Evolutionary conservation across 2,329 filamentous ascomycete species (phyloP).

Genomic region (Aspergillus neotritici): DNA sequence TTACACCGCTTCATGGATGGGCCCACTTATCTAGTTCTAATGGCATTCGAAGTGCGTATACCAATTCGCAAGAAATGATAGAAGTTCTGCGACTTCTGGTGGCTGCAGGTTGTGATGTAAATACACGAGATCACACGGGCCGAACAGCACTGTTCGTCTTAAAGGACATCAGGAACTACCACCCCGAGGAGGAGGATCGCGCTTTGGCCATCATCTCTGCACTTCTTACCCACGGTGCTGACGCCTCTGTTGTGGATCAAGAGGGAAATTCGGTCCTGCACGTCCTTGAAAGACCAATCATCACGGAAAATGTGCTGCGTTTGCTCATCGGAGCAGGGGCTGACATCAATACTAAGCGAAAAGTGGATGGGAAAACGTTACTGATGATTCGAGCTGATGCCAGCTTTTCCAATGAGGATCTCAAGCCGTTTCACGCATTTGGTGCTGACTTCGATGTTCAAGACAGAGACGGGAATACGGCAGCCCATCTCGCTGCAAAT

Average conservation of each 20-base stretch:
- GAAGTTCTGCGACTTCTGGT: background rate
- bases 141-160: constrained; percentile 2
- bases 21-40: background rate
- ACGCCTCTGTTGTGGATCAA: background rate
- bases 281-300: background rate
- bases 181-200: background rate
- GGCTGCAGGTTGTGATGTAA: constrained; percentile 3
- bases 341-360: constrained; percentile 1
- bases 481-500: background rate
- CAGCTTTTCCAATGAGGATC: no score
- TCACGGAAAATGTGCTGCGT: no score
- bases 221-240: constrained; percentile 3
- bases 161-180: background rate
- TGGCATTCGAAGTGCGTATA: no score
- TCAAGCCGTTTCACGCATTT: background rate
- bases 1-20: constrained; percentile 5
- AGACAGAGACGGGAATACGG: constrained; percentile 4
- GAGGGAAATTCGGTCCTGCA: constrained; percentile 1
- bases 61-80: background rate
- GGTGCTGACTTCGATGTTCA: background rate
- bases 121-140: background rate
- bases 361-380: background rate
- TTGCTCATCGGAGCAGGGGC: constrained; percentile 1
- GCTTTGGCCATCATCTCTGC: background rate
- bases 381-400: background rate